Percentiles rank a stretch among this genome's conserved stretches.
These are phyloP conservation scores for Globisporangium paddicum DNA, from an alignment of 352 stramenopile species.

Conservation along the genomic window DNA sequence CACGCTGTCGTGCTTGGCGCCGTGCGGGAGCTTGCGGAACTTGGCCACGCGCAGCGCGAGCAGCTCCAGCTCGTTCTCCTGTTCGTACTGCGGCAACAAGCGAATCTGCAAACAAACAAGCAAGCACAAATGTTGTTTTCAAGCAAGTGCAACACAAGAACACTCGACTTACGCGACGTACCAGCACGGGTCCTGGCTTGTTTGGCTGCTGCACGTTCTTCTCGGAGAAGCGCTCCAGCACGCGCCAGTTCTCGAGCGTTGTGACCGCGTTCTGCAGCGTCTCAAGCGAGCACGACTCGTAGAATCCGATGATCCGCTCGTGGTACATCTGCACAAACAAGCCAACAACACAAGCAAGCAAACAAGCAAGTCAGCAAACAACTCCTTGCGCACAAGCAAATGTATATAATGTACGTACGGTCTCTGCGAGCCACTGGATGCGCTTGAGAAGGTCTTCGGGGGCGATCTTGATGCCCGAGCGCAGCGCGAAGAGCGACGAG, in stretches of 20 bases:
- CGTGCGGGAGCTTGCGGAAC: slow-evolving; percentile 68
- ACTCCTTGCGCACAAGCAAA: background rate
- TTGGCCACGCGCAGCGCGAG: slow-evolving; percentile 58
- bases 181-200: slow-evolving; percentile 16
- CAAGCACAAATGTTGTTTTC: background rate
- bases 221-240: slow-evolving; percentile 42
- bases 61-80: slow-evolving; percentile 54
- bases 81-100: slow-evolving; percentile 36
- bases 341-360: background rate
- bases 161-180: slow-evolving; percentile 2
- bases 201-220: slow-evolving; percentile 3
- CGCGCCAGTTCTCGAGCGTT: slow-evolving; percentile 59
- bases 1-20: slow-evolving; percentile 22
- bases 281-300: slow-evolving; percentile 82
- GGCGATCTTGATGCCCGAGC: slow-evolving; percentile 39
- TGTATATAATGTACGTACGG: slow-evolving; percentile 14
- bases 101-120: slow-evolving; percentile 17
- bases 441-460: slow-evolving; percentile 68
- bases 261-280: slow-evolving; percentile 76
- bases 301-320: slow-evolving; percentile 80
- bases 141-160: background rate
- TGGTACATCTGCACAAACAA: slow-evolving; percentile 63
- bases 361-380: background rate
- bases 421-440: slow-evolving; percentile 82
- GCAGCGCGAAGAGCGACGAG: slow-evolving; percentile 66